These are phyloP conservation scores for Microsporum ferrugineum DNA, from an alignment of 2,329 filamentous ascomycete species.

Conservation along the genomic window DNA sequence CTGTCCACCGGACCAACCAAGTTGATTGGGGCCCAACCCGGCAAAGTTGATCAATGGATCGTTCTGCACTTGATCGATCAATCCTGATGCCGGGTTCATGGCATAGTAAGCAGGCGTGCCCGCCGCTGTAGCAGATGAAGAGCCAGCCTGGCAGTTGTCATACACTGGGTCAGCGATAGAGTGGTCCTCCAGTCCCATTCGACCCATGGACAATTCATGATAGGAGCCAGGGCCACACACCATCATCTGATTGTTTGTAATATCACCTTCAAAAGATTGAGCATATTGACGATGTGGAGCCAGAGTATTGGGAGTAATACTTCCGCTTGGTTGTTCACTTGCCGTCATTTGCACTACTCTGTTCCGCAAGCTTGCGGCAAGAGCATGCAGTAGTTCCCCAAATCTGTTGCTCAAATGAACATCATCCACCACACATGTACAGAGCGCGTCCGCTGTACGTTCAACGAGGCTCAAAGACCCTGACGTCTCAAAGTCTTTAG, in stretches of 20 bases:
- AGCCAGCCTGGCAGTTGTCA: slow-evolving; percentile 4
- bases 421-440: slow-evolving; percentile 46
- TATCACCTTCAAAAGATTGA: slow-evolving; percentile 7
- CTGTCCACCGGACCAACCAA: slow-evolving; percentile 17
- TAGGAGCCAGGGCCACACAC: slow-evolving; percentile 6
- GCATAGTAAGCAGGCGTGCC: slow-evolving; percentile 10
- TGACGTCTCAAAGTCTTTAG: slow-evolving; percentile 43
- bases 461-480: slow-evolving; percentile 41
- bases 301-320: slow-evolving; percentile 11
- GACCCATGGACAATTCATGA: slow-evolving; percentile 2
- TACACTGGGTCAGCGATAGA: slow-evolving; percentile 6
- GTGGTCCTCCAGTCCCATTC: slow-evolving; percentile 1
- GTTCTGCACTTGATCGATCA: slow-evolving; percentile 9
- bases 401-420: slow-evolving; percentile 58
- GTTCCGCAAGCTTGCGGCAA: slow-evolving; percentile 13
- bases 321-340: slow-evolving; percentile 10
- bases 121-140: slow-evolving; percentile 5
- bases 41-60: slow-evolving; percentile 17
- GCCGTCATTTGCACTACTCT: slow-evolving; percentile 10
- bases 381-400: slow-evolving; percentile 15
- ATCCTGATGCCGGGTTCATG: slow-evolving; percentile 4
- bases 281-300: slow-evolving; percentile 8
- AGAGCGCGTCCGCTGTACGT: slow-evolving; percentile 41
- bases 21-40: slow-evolving; percentile 16
- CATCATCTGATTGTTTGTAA: slow-evolving; percentile 1